Evolutionary conservation across 306 rosid genomes (phyloP).

Genomic region (Bauhinia variegata): DNA sequence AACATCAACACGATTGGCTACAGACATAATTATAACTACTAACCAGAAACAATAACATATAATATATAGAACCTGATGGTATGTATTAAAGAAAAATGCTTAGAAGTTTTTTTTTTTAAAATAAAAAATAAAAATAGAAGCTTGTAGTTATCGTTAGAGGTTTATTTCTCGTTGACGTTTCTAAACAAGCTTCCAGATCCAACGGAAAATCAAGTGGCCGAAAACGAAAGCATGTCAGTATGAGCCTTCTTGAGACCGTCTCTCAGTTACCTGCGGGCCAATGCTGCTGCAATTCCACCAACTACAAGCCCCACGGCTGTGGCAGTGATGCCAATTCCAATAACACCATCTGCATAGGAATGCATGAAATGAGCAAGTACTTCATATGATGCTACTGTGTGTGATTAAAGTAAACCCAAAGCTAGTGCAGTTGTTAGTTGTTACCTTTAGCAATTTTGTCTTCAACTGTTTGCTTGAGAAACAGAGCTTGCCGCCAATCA

Average conservation of each 20-base stretch:
- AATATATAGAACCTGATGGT: too few species aligned
- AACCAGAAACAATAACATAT: too few species aligned
- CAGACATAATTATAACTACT: too few species aligned
- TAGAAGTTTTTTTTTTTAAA: too few species aligned
- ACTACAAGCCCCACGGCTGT: conserved; percentile 80
- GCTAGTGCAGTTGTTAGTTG: not conserved
- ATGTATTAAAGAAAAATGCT: too few species aligned
- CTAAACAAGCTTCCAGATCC: conserved; percentile 11
- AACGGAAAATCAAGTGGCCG: conserved; percentile 23
- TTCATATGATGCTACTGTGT: conserved; percentile 9
- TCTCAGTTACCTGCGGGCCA: conserved; percentile 71
- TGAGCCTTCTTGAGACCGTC: not conserved
- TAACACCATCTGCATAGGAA: conserved; percentile 73
- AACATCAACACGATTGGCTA: too few species aligned
- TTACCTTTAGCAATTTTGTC: conserved; percentile 79
- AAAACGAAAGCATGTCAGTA: conserved; percentile 23
- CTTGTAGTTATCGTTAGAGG: conserved; percentile 19
- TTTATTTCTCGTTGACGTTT: conserved; percentile 31
- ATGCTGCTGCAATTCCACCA: conserved; percentile 89
- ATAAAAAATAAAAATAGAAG: not conserved
- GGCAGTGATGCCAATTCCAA: conserved; percentile 95
- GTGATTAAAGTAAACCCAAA: conserved; percentile 1
- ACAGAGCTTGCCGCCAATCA: conserved; percentile 87
- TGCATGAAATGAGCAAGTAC: conserved; percentile 12
- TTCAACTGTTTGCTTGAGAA: conserved; percentile 68